Percentiles rank a stretch among this genome's conserved stretches.
phyloP scores from a whole-genome alignment of 345 rosid species.

The Gossypium anomalum region DNA sequence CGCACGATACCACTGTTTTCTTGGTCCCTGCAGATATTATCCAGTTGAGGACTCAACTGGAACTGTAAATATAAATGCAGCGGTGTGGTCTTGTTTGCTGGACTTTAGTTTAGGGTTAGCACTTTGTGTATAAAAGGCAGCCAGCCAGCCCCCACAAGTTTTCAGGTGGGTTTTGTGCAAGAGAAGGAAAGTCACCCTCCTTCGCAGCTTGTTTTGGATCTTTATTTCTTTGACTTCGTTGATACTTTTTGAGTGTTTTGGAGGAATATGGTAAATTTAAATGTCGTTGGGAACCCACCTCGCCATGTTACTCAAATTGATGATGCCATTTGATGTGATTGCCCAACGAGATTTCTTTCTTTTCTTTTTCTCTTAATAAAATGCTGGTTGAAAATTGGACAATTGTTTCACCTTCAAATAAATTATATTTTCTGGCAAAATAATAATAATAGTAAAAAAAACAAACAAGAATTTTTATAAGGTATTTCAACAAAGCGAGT shows the following conservation, averaged over 20 bases:
- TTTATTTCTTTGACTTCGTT: not conserved
- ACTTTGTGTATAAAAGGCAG: slow-evolving; percentile 13
- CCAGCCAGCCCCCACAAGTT: slow-evolving; percentile 4
- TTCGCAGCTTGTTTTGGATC: not conserved
- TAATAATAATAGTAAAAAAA: too few species aligned
- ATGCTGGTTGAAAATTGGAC: too few species aligned
- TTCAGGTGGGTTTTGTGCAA: not conserved
- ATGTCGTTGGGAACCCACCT: not conserved
- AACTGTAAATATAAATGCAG: slow-evolving; percentile 17
- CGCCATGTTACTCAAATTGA: not conserved
- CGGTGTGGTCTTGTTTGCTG: slow-evolving; percentile 11
- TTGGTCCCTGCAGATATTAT: slow-evolving; percentile 22
- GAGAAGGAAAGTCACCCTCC: not conserved
- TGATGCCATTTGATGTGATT: not conserved
- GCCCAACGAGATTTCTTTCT: not conserved
- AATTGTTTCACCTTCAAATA: too few species aligned
- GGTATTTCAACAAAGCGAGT: too few species aligned
- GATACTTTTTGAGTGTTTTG: not conserved
- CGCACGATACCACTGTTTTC: slow-evolving; percentile 25
- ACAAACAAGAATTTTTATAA: too few species aligned
- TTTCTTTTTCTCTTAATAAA: too few species aligned
- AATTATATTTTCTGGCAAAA: too few species aligned
- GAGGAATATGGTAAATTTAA: not conserved
- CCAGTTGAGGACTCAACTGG: slow-evolving; percentile 9
- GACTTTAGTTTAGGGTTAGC: slow-evolving; percentile 25